A percentile compares a stretch with the other conserved stretches of the same genome.
phyloP scores from a whole-genome alignment of 768 basidiomycete genomes.

The Tylopilus rubrobrunneus region DNA sequence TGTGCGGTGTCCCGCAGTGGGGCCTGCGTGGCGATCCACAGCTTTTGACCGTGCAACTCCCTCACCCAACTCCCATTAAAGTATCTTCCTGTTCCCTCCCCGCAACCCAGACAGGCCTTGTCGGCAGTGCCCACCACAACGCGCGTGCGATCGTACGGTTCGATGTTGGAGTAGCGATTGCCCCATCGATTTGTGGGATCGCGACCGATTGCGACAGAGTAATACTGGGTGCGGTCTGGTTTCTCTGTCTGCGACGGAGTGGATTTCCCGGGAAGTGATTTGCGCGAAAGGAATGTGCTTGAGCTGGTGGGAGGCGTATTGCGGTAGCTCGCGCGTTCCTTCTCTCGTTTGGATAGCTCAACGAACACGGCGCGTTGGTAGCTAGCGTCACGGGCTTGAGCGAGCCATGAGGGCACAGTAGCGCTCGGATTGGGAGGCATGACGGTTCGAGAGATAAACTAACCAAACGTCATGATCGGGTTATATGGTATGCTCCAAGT shows the following conservation, averaged over 20 bases:
- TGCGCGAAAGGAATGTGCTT: slow-evolving; percentile 6
- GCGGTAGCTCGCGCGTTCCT: slow-evolving; percentile 31
- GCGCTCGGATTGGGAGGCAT: slow-evolving; percentile 10
- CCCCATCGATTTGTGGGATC: slow-evolving; percentile 39
- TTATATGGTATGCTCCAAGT: not conserved
- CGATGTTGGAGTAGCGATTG: slow-evolving; percentile 73
- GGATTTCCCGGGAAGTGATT: slow-evolving; percentile 2
- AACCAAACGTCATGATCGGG: not conserved
- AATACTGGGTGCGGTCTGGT: slow-evolving; percentile 38
- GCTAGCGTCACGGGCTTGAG: slow-evolving; percentile 2
- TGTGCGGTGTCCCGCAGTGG: slow-evolving; percentile 68
- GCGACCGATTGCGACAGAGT: slow-evolving; percentile 52
- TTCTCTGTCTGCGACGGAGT: slow-evolving; percentile 8
- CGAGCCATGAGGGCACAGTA: slow-evolving; percentile 17
- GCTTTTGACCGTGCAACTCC: slow-evolving; percentile 65
- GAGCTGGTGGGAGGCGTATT: slow-evolving; percentile 10
- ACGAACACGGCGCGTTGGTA: slow-evolving; percentile 31
- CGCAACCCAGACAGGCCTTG: slow-evolving; percentile 13
- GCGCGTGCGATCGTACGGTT: slow-evolving; percentile 80
- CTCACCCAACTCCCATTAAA: slow-evolving; percentile 86
- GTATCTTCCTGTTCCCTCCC: slow-evolving; percentile 46
- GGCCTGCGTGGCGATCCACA: slow-evolving; percentile 87
- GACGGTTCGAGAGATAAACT: not conserved
- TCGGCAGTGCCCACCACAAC: slow-evolving; percentile 44
- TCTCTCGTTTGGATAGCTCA: slow-evolving; percentile 37